Conservation (phyloP, 106 monocot genomes). For the Dactylorhiza incarnata region DNA sequence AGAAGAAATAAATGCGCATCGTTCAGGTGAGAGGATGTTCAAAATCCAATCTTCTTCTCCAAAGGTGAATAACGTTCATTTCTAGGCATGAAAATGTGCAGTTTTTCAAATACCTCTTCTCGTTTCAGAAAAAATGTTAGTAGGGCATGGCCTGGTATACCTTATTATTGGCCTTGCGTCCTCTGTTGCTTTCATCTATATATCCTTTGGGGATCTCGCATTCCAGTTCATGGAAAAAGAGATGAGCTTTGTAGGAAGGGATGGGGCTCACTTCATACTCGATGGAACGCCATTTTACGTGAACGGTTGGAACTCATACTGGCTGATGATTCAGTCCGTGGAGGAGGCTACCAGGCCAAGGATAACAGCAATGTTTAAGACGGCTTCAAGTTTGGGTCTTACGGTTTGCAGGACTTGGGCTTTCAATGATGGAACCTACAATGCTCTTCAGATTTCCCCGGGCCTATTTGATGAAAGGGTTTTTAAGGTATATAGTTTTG, state of each 20-base stretch:
- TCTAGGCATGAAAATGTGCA: neutral
- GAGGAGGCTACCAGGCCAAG: slow-evolving; percentile 54
- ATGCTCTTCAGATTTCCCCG: slow-evolving; percentile 84
- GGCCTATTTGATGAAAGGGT: slow-evolving; percentile 80
- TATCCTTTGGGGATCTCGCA: slow-evolving; percentile 36
- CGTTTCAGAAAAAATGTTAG: slow-evolving; percentile 15
- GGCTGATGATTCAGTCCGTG: slow-evolving; percentile 87
- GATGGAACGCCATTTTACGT: slow-evolving; percentile 75
- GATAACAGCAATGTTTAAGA: slow-evolving; percentile 42
- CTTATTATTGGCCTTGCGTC: slow-evolving; percentile 45
- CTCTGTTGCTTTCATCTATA: slow-evolving; percentile 42
- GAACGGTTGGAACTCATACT: slow-evolving; percentile 97
- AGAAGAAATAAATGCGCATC: slow-evolving; percentile 1
- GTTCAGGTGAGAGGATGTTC: neutral
- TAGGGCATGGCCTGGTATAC: slow-evolving; percentile 32
- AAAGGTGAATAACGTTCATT: neutral
- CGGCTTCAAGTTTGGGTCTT: slow-evolving; percentile 63
- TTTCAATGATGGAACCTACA: slow-evolving; percentile 86
- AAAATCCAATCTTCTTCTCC: neutral
- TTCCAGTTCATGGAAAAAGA: slow-evolving; percentile 13
- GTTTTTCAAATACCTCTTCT: neutral
- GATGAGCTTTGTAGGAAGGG: slow-evolving; percentile 67
- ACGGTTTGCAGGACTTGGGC: slow-evolving; percentile 97
- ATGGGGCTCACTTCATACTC: slow-evolving; percentile 49
- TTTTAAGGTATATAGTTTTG: slow-evolving; percentile 47